Conservation (phyloP, 2,329 filamentous ascomycete genomes). For the Aspergillus chevalieri region DNA sequence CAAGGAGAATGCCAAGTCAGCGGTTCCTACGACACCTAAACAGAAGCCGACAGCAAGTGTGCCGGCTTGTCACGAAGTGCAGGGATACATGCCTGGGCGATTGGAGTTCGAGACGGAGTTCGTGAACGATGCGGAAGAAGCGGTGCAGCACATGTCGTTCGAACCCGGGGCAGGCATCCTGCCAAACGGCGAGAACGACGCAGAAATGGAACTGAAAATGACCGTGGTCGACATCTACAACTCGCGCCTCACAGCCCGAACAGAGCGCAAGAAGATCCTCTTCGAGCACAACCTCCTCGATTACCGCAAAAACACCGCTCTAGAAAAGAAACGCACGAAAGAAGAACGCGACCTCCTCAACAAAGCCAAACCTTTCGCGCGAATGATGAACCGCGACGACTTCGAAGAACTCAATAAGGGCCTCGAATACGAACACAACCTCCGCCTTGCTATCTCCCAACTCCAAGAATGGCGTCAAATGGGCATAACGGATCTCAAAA, state of each 20-base stretch:
- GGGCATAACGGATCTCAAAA: slow-evolving; percentile 75
- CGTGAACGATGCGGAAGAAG: slow-evolving; percentile 95
- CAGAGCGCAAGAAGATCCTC: slow-evolving; percentile 91
- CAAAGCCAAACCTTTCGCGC: slow-evolving; percentile 90
- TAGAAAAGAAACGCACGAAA: slow-evolving; percentile 92
- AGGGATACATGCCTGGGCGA: slow-evolving; percentile 96
- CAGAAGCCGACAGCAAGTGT: slow-evolving; percentile 95
- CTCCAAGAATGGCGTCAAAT: slow-evolving; percentile 89
- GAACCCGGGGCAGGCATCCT: slow-evolving; percentile 93
- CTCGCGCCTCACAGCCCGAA: slow-evolving; percentile 77
- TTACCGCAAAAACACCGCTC: slow-evolving; percentile 81
- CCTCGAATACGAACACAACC: slow-evolving; percentile 81
- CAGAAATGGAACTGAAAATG: slow-evolving; percentile 95
- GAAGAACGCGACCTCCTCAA: slow-evolving; percentile 87
- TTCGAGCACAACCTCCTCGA: slow-evolving; percentile 93
- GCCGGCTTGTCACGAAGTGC: slow-evolving; percentile 93
- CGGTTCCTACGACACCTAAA: slow-evolving; percentile 77
- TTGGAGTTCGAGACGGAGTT: slow-evolving; percentile 97
- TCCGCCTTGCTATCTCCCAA: slow-evolving; percentile 82
- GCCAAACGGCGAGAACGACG: slow-evolving; percentile 79
- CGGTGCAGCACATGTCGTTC: slow-evolving; percentile 96
- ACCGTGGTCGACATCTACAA: slow-evolving; percentile 99
- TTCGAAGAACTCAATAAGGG: slow-evolving; percentile 82
- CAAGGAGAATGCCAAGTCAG: slow-evolving; percentile 78
- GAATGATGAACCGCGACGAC: slow-evolving; percentile 92